phyloP scores from a whole-genome alignment of 306 rosid genomes.

The Cyamopsis tetragonoloba region DNA sequence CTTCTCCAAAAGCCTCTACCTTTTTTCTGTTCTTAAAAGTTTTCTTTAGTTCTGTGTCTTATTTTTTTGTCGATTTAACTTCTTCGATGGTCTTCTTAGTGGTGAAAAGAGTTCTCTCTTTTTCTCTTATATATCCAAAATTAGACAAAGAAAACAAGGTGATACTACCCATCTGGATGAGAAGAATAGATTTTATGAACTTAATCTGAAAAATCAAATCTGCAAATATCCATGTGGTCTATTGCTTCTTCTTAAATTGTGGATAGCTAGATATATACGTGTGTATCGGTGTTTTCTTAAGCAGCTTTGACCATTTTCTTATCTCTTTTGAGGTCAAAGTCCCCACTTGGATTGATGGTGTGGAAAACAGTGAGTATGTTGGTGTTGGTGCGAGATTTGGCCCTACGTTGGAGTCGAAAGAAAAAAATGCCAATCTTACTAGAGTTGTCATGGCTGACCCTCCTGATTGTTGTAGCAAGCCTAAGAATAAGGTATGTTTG shows the following conservation, averaged over 20 bases:
- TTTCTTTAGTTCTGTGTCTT: background rate
- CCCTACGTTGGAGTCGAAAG: slow-evolving; percentile 79
- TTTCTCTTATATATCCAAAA: background rate
- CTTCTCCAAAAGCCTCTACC: background rate
- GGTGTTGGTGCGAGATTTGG: slow-evolving; percentile 99
- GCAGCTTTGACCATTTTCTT: slow-evolving; percentile 11
- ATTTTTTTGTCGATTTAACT: background rate
- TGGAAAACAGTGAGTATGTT: slow-evolving; percentile 65
- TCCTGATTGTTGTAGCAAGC: slow-evolving; percentile 82
- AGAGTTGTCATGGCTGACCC: slow-evolving; percentile 94
- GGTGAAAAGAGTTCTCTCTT: background rate
- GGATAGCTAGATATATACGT: background rate
- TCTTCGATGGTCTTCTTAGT: background rate
- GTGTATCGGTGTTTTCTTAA: background rate
- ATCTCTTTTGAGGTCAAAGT: slow-evolving; percentile 67
- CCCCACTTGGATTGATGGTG: slow-evolving; percentile 74
- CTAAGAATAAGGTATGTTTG: slow-evolving; percentile 55
- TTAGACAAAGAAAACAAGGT: background rate
- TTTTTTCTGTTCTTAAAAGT: background rate
- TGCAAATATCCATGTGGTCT: background rate
- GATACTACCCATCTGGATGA: background rate
- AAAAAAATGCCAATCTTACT: slow-evolving; percentile 79
- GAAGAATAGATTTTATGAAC: background rate
- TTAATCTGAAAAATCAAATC: background rate
- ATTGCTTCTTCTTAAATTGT: slow-evolving; percentile 1